Base-by-base conservation (phyloP, 2,329 filamentous ascomycete species). In the Sporothrix globosa region DNA sequence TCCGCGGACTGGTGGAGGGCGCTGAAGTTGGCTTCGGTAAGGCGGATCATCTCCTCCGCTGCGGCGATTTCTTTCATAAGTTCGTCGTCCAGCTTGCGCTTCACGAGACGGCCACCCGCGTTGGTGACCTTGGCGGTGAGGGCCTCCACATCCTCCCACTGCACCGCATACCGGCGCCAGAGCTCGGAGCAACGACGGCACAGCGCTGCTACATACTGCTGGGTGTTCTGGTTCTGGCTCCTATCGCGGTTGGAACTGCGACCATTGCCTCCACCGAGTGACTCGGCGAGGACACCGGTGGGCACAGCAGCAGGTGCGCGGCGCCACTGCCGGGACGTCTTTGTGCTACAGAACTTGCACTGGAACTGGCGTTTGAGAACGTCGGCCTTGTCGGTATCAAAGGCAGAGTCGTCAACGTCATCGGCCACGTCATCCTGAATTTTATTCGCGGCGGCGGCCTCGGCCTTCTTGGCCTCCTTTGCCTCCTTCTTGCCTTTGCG, bases 81-180 rank as follows among this genome's bases (percentile, higher is more conserved):
- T 77, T 98, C 96, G 78, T 98, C 95, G 74, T 99, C 96, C 70
- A 97, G 90, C 77, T 91, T 92, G 71, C 92, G 89, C 81, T 96
- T 96, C 88, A 90, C 94, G 4, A 92, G 91, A 75, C 92, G 90
- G 60, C 92, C 91, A 56, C 93, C 92, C 60, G 90, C 88, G 73
- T 91, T 88, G 0, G 90, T 88, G 54, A 96, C 89, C 81, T 97
- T 97, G 82, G 94, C 97, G 52, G 90, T 88, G 50, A 97, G 87
- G 76, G 98, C 95, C 54, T 98, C 96, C 17, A 93, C 87, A 74
- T 97, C 92, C 79, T 98, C 96, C 89, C 93, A 99, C 74, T 96
- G 92, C 73, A 99, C 93, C 19, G 91, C 95, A 79, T 99, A 99
- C 74, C 95, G 92, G 66, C 96, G 90, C 96, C 96, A 99, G 10